phyloP scores from a whole-genome alignment of 2,329 filamentous ascomycete species.

The Ceratocystis variospora region DNA sequence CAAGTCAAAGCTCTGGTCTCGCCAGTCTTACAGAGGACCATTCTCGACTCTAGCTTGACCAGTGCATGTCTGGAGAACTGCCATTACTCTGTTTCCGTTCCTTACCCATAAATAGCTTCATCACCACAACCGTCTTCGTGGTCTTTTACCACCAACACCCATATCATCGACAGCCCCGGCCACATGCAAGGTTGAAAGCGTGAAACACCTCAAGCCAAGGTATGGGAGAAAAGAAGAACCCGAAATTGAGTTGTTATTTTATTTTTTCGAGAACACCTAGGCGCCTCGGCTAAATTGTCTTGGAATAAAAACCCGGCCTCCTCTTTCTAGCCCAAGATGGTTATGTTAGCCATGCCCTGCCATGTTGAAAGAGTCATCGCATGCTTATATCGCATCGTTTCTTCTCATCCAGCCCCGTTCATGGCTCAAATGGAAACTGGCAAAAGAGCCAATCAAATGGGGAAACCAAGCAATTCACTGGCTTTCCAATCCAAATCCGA shows the following conservation, averaged over 20 bases:
- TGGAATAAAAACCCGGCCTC: not conserved
- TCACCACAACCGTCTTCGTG: not conserved
- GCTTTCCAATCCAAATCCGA: too few species aligned
- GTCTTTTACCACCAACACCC: not conserved
- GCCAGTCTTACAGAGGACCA: not conserved
- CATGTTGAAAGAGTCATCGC: not conserved
- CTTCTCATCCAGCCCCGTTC: not conserved
- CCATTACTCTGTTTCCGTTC: not conserved
- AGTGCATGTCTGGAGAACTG: not conserved
- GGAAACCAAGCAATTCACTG: not conserved
- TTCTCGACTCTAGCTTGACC: not conserved
- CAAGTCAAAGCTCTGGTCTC: not conserved
- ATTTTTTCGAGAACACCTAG: not conserved
- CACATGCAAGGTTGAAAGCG: not conserved
- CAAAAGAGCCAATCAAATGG: too few species aligned
- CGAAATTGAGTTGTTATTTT: not conserved
- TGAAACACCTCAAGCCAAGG: not conserved
- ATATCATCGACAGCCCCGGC: not conserved
- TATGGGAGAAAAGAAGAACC: not conserved
- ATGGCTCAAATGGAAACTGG: not conserved
- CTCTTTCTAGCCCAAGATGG: too few species aligned
- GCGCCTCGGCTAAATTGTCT: not conserved
- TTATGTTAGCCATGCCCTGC: not conserved
- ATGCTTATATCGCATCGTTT: not conserved
- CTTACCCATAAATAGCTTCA: not conserved